Conservation (phyloP, 768 basidiomycete species). For the Hygrocybe coccinea region DNA sequence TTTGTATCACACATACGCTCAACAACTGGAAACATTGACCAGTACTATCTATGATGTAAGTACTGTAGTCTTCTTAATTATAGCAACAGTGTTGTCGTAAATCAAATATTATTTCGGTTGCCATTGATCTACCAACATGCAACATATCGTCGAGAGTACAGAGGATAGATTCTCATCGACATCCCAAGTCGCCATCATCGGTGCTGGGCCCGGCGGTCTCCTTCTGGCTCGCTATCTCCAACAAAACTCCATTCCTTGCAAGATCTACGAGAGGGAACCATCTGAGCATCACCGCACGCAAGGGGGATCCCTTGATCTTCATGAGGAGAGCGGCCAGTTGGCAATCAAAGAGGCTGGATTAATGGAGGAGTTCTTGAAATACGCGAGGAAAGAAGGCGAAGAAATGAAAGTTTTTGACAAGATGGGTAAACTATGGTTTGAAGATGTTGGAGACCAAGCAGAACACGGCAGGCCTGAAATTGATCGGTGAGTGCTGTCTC, state of each 20-base stretch:
- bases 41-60: no score
- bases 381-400: neutral
- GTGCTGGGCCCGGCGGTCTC: slow-evolving; percentile 2
- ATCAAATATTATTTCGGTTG: no score
- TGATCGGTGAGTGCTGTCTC: neutral
- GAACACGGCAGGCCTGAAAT: slow-evolving; percentile 1
- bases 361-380: neutral
- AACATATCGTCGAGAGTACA: no score
- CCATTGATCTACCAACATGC: no score
- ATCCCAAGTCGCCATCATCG: neutral
- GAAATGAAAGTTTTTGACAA: neutral
- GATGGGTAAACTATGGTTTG: neutral
- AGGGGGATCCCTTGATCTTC: slow-evolving; percentile 3
- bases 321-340: neutral
- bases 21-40: no score
- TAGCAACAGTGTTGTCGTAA: no score
- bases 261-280: neutral
- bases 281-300: neutral
- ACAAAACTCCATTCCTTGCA: neutral
- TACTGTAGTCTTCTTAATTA: no score
- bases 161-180: no score
- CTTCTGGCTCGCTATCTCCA: neutral
- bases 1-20: no score
- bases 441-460: neutral
- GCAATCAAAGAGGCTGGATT: neutral